Conservation (phyloP, 2,329 filamentous ascomycete genomes). For the Fusarium mangiferae region DNA sequence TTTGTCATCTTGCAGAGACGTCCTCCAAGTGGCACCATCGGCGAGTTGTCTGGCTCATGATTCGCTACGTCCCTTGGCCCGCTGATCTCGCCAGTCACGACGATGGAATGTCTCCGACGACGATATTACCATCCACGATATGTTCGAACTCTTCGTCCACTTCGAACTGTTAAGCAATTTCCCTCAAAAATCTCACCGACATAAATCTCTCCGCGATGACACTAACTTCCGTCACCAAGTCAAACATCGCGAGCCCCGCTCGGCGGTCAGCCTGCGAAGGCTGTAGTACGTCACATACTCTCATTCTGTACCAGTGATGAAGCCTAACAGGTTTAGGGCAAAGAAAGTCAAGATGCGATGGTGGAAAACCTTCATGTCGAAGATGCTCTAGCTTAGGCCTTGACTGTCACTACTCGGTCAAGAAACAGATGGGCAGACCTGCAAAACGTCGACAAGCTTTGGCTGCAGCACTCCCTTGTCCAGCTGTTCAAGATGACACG, state of each 20-base stretch:
- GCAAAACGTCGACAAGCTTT: neutral
- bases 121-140: neutral
- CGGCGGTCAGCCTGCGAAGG: neutral
- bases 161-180: neutral
- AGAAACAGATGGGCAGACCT: neutral
- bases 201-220: neutral
- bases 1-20: accelerated
- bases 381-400: neutral
- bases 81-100: neutral
- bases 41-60: neutral
- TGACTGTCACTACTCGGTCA: neutral
- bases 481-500: neutral
- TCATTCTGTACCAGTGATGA: accelerated
- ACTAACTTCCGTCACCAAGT: neutral
- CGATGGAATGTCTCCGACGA: neutral
- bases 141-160: neutral
- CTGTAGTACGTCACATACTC: neutral
- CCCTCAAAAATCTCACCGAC: neutral
- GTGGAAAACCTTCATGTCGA: neutral
- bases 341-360: neutral
- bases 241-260: neutral
- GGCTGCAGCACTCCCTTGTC: neutral
- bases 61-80: neutral
- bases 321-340: neutral
- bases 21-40: neutral